Percentiles rank a stretch among this genome's conserved stretches.
These are phyloP conservation scores for Silybum marianum DNA, from an alignment of 129 eudicot species.

Conservation along the genomic window DNA sequence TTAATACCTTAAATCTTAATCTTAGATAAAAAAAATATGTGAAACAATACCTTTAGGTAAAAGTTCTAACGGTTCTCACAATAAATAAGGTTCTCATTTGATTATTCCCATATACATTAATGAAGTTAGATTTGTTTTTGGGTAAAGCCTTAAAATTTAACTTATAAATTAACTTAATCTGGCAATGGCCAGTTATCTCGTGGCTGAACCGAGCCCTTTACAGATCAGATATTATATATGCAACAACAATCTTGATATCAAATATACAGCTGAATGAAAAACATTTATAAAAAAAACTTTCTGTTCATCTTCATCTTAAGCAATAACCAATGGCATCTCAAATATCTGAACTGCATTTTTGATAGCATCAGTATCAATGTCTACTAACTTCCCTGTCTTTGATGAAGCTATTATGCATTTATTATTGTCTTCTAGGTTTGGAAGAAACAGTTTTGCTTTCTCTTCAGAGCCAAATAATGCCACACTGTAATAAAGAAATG, in stretches of 20 bases:
- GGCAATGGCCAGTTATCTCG: background rate
- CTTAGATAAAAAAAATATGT: background rate
- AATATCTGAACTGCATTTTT: constrained; percentile 64
- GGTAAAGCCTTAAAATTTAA: background rate
- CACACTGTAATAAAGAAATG: constrained; percentile 48
- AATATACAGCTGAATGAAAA: constrained; percentile 27
- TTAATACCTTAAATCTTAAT: background rate
- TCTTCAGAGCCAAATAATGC: constrained; percentile 81
- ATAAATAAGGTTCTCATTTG: background rate
- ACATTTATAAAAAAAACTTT: background rate
- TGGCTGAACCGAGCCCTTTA: background rate
- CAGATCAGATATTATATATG: constrained; percentile 14
- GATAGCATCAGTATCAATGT: constrained; percentile 72
- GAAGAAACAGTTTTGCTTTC: constrained; percentile 75
- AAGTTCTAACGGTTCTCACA: background rate
- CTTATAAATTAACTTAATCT: background rate
- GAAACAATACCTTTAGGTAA: background rate
- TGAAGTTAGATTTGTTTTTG: constrained; percentile 9
- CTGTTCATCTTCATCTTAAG: constrained; percentile 28
- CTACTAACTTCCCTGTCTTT: constrained; percentile 65
- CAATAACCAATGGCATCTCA: constrained; percentile 69
- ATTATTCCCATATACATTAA: background rate
- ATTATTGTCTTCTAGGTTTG: constrained; percentile 59
- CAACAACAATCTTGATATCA: constrained; percentile 16
- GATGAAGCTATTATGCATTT: constrained; percentile 72